Evolutionary conservation across 1,284 basidiomycete species (phyloP).

Genomic region (Ustilago vetiveriae): DNA sequence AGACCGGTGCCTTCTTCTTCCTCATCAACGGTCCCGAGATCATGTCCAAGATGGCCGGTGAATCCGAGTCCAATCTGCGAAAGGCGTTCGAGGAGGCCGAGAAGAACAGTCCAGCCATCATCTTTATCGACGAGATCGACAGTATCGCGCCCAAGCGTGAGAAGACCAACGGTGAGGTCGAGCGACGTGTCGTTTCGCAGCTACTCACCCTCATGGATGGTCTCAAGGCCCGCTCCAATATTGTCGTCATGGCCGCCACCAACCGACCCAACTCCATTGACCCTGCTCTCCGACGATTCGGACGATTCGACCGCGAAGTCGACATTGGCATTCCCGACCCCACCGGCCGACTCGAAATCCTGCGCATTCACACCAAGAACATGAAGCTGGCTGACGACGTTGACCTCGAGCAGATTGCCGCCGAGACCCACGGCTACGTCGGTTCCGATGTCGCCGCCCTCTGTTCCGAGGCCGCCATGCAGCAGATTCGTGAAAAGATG

Average conservation of each 20-base stretch:
- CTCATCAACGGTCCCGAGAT: constrained; percentile 99
- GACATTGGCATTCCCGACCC: constrained; percentile 99
- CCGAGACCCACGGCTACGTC: constrained; percentile 98
- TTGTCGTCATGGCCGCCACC: constrained; percentile 99
- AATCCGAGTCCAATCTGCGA: constrained; percentile 93
- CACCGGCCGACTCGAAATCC: constrained; percentile 95
- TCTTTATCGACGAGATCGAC: constrained; percentile 99
- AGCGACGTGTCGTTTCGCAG: constrained; percentile 97
- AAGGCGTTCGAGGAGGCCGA: constrained; percentile 99
- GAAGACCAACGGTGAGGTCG: constrained; percentile 99
- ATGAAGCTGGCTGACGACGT: constrained; percentile 99
- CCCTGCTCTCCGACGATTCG: constrained; percentile 95
- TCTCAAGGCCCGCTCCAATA: constrained; percentile 96
- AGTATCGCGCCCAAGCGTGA: constrained; percentile 99
- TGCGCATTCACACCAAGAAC: constrained; percentile 99
- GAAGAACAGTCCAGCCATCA: constrained; percentile 99
- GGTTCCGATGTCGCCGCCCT: constrained; percentile 96
- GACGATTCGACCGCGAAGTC: constrained; percentile 98
- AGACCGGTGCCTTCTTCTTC: constrained; percentile 99
- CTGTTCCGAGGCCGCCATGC: constrained; percentile 97
- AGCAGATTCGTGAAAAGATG: constrained; percentile 99
- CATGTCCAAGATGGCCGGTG: constrained; percentile 99
- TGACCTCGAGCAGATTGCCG: constrained; percentile 94
- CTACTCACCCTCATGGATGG: constrained; percentile 98
- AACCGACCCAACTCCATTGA: constrained; percentile 99